These are phyloP conservation scores for Graphilbum fragrans DNA, from an alignment of 2,329 filamentous ascomycete genomes.

Conservation along the genomic window DNA sequence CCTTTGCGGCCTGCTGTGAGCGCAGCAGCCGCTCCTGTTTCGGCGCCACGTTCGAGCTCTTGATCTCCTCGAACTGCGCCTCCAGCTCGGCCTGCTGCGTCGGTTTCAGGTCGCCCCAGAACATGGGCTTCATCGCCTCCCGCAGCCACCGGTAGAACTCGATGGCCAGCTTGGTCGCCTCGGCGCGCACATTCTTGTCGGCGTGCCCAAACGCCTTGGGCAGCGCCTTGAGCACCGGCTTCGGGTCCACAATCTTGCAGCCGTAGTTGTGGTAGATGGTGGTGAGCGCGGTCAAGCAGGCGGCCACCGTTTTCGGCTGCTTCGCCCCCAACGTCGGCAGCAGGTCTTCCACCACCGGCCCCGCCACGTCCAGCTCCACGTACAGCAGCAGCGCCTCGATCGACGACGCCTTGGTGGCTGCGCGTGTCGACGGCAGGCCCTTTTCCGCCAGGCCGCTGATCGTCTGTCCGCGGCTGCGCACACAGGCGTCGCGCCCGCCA, in stretches of 20 bases:
- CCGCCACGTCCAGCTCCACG: slow-evolving; percentile 77
- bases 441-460: slow-evolving; percentile 81
- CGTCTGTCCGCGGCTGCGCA: slow-evolving; percentile 64
- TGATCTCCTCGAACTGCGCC: slow-evolving; percentile 86
- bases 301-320: slow-evolving; percentile 73
- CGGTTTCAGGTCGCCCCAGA: slow-evolving; percentile 90
- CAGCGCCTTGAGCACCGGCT: slow-evolving; percentile 75
- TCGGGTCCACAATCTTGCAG: slow-evolving; percentile 88
- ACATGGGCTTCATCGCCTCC: slow-evolving; percentile 96
- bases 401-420: slow-evolving; percentile 76
- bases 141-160: slow-evolving; percentile 96
- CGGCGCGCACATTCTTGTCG: slow-evolving; percentile 94
- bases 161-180: slow-evolving; percentile 81
- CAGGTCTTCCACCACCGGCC: slow-evolving; percentile 81
- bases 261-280: slow-evolving; percentile 88
- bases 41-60: slow-evolving; percentile 59
- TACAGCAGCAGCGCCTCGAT: slow-evolving; percentile 80
- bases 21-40: slow-evolving; percentile 84
- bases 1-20: slow-evolving; percentile 77
- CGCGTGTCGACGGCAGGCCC: slow-evolving; percentile 74
- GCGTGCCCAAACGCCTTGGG: slow-evolving; percentile 93
- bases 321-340: slow-evolving; percentile 76
- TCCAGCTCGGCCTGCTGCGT: slow-evolving; percentile 93
- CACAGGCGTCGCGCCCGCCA: slow-evolving; percentile 66
- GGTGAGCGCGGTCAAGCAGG: slow-evolving; percentile 62